Evolutionary conservation across 805 yeast genomes (phyloP), one percentile per base, ranked within the genome.

Genomic region (Metschnikowia koreensis): DNA sequence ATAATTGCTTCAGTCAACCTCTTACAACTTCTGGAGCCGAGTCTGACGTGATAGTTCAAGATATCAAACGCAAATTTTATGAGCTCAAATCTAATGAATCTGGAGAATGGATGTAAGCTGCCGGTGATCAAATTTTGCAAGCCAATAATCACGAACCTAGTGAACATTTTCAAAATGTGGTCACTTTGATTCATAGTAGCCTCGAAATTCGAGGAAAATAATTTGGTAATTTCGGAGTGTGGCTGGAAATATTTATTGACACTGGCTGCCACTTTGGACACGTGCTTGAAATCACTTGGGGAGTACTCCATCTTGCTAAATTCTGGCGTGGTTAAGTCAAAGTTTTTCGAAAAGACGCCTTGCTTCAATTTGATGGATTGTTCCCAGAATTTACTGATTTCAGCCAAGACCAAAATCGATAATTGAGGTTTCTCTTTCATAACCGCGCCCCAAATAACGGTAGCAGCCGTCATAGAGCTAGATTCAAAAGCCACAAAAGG

Each of bases 261-360:
- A 2, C 65, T 57, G 1, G 69, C 66, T 0, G 89, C 83, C 34
- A 73, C 69, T 53, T 79, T 81, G 48, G 80, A 80, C 7, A 85
- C 76, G 7, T 74, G 76, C 42, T 74, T 73, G 58, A 82, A 84
- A 68, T 87, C 84, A 43, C 96, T 84, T 10, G 99, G 97, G 1
- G 91, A 72, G 61, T 94, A 94, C 56, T 89, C 94, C 99, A 94
- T 94, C 47, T 75, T 77, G 56, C 81, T 70, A 66, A 75, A 85
- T 50, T 85, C 88, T 26, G 93, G 85, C 50, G 76, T 71, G 0
- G 60, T 62, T 7, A 81, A 65, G 65, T 91, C 96, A 56, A 70
- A 69, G 6, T 68, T 60, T 5, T 71, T 75, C 7, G 85, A 80
- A 66, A 81, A 92, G 10, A 93, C 66, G 3, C 98, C 97, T 39